Base-by-base conservation (phyloP, 768 basidiomycete genomes). In the Chiua virens region DNA sequence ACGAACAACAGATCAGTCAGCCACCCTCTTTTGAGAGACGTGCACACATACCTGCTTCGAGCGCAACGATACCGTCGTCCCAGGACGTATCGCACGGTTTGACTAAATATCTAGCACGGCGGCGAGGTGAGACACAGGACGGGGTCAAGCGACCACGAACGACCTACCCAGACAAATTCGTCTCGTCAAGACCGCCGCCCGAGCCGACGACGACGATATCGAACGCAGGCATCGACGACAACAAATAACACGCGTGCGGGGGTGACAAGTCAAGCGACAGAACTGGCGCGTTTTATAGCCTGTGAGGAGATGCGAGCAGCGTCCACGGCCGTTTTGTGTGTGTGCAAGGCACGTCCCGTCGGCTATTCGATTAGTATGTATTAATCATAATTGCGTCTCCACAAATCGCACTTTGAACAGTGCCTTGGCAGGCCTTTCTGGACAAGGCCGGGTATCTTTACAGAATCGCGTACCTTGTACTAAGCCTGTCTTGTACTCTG, bases 171-270 rank as follows among this genome's bases (percentile, higher is more conserved):
- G 89, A 91, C 55, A 97, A 71, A 72, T 98, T 90, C 21, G 85
- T 87, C 70, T 98, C 95, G 59, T 86, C 79, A 8, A 92, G 92
- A 43, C 95, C 95, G 40, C 95, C 95, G 50, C 93, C 92, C 59
- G 83, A 81, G 42, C 86, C 95, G 34, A 92, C 82, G 58, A 88
- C 86, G 52, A 92, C 72, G 57, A 92, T 62, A 66, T 90, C 84
- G 66, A 92, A 92, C 10, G 67, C 60, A 47, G 76, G 70, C 77
- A 76, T 80, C 32, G 4, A 42, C 39, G 3, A 23, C 21, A 30
- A 20, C 21, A 28, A 35, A 41, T 10, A 27, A 1, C 4, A 30
- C 30, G 7, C 30, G 30, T 5, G 13, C 4, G 30, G 30, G 7
- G 7, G 30, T 30, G 30, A 7, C 3, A 13, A 14, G 30, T 34